Conservation (phyloP, 495 filamentous ascomycete species). For the Penicillium cinerascens region DNA sequence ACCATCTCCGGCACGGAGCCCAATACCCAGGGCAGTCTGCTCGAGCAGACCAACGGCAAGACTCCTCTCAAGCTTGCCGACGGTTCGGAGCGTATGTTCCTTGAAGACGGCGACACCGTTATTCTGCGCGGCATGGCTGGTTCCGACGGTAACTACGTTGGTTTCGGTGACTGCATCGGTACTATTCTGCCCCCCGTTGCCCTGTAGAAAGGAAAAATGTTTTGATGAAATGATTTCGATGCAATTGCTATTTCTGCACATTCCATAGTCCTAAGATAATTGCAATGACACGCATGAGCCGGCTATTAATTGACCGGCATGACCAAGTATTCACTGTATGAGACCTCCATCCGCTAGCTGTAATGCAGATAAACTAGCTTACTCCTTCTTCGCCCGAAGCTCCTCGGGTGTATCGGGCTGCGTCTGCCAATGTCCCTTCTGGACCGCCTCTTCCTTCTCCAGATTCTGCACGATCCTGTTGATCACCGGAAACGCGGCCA, state of each 20-base stretch:
- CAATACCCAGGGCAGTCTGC: slow-evolving; percentile 64
- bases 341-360: background rate
- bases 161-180: slow-evolving; percentile 70
- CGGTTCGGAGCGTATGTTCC: slow-evolving; percentile 68
- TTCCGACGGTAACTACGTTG: slow-evolving; percentile 58
- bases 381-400: slow-evolving; percentile 30
- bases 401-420: slow-evolving; percentile 50
- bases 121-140: slow-evolving; percentile 66
- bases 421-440: slow-evolving; percentile 42
- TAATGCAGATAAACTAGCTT: background rate
- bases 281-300: slow-evolving; percentile 5
- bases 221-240: slow-evolving; percentile 7
- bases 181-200: slow-evolving; percentile 47
- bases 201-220: slow-evolving; percentile 10
- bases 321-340: background rate
- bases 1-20: slow-evolving; percentile 76
- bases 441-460: slow-evolving; percentile 36
- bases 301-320: background rate
- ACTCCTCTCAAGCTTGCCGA: slow-evolving; percentile 61
- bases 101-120: slow-evolving; percentile 82
- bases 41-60: slow-evolving; percentile 76
- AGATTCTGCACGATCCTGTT: slow-evolving; percentile 34
- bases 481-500: slow-evolving; percentile 37
- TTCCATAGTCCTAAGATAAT: slow-evolving; percentile 6
- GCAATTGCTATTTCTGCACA: slow-evolving; percentile 1